A percentile compares a stretch with the other conserved stretches of the same genome.
Evolutionary conservation across 208 protist genomes (phyloP).

Genomic region (Plasmodiophora brassicae): DNA sequence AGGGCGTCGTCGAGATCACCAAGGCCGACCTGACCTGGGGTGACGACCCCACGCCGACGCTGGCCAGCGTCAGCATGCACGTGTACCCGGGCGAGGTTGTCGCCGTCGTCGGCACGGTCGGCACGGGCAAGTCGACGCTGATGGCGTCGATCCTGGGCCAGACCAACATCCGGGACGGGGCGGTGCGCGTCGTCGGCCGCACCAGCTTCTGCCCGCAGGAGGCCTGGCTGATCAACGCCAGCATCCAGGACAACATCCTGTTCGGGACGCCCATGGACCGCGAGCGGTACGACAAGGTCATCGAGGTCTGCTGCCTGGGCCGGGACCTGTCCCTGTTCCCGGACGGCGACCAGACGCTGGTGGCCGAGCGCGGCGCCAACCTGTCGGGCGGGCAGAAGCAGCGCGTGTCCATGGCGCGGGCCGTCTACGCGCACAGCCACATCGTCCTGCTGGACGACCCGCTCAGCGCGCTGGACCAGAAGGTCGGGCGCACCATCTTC

Average conservation of each 20-base stretch:
- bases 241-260: slow-evolving; percentile 76
- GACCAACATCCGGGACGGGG: slow-evolving; percentile 32
- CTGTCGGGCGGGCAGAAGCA: slow-evolving; percentile 73
- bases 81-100: slow-evolving; percentile 39
- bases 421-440: slow-evolving; percentile 41
- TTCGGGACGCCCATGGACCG: slow-evolving; percentile 60
- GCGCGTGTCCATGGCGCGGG: slow-evolving; percentile 56
- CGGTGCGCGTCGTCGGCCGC: slow-evolving; percentile 42
- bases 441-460: slow-evolving; percentile 50
- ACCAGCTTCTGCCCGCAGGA: slow-evolving; percentile 71
- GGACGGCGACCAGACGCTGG: slow-evolving; percentile 51
- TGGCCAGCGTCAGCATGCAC: neutral
- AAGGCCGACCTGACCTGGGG: neutral
- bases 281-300: slow-evolving; percentile 32
- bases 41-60: neutral
- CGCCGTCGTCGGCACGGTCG: slow-evolving; percentile 60
- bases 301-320: slow-evolving; percentile 49
- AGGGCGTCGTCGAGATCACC: neutral
- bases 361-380: slow-evolving; percentile 59
- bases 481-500: slow-evolving; percentile 37
- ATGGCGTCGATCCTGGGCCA: slow-evolving; percentile 64
- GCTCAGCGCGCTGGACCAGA: slow-evolving; percentile 45
- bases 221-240: slow-evolving; percentile 70
- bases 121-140: slow-evolving; percentile 67
- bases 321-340: slow-evolving; percentile 48